These are phyloP conservation scores for Verticillium longisporum DNA, from an alignment of 2,329 filamentous ascomycete genomes.

Conservation along the genomic window DNA sequence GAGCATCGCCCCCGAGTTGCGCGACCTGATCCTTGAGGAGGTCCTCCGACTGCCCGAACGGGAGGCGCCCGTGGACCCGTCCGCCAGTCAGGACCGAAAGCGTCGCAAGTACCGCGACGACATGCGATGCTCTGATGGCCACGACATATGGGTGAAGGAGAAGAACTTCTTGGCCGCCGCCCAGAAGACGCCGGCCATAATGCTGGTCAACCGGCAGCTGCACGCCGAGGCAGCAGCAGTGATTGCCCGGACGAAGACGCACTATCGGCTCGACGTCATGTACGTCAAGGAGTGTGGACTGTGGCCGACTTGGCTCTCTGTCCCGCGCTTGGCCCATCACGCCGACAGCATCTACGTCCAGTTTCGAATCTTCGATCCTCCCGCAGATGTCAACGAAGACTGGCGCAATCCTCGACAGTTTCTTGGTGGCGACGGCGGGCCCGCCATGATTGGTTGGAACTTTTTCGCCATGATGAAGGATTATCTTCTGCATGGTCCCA, in stretches of 20 bases:
- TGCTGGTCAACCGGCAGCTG: constrained; percentile 12
- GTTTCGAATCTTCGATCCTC: constrained; percentile 13
- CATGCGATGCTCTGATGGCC: constrained; percentile 9
- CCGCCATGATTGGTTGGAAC: constrained; percentile 11
- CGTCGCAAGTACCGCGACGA: constrained; percentile 11
- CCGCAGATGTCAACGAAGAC: constrained; percentile 9
- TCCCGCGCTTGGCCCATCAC: constrained; percentile 9
- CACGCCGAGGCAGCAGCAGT: constrained; percentile 9
- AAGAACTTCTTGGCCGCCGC: background rate
- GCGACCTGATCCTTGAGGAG: constrained; percentile 11
- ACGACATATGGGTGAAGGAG: constrained; percentile 12
- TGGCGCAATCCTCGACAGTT: constrained; percentile 12
- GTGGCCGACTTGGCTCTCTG: constrained; percentile 13
- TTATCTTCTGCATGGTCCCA: constrained; percentile 9
- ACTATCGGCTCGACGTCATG: constrained; percentile 12
- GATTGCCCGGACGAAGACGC: constrained; percentile 5
- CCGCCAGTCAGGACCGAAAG: constrained; percentile 9
- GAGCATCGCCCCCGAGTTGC: constrained; percentile 10
- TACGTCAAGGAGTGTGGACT: constrained; percentile 14
- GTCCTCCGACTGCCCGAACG: constrained; percentile 9
- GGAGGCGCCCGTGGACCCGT: constrained; percentile 4
- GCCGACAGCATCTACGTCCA: constrained; percentile 9
- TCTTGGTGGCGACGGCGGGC: constrained; percentile 8
- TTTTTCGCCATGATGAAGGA: constrained; percentile 12
- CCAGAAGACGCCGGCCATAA: background rate